Conservation (phyloP, 1,284 basidiomycete species). For the Gymnopus androsaceus region DNA sequence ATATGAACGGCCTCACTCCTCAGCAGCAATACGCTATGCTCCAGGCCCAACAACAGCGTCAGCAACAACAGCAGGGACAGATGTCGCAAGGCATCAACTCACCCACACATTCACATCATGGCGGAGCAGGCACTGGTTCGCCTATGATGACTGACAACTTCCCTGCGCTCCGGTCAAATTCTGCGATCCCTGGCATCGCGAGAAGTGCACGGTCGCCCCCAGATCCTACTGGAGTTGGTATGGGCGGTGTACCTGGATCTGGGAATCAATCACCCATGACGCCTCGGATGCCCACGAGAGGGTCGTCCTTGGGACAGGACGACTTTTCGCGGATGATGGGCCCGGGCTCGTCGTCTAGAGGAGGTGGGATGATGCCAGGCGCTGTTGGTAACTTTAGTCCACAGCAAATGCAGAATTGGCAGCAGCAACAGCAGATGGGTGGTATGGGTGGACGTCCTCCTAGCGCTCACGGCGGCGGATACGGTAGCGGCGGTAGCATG, state of each 20-base stretch:
- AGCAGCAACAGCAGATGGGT: constrained; percentile 25
- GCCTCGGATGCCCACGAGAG: constrained; percentile 41
- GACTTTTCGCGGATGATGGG: constrained; percentile 54
- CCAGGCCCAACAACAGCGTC: constrained; percentile 26
- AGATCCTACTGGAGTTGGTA: constrained; percentile 32
- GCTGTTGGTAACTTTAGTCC: constrained; percentile 12
- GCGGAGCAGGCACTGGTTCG: constrained; percentile 7
- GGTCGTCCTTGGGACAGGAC: constrained; percentile 40
- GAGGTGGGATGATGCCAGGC: constrained; percentile 25
- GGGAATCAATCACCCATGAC: constrained; percentile 55
- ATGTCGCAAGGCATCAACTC: constrained; percentile 27
- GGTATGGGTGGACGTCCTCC: constrained; percentile 10
- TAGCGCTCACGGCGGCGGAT: constrained; percentile 14
- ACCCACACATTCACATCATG: neutral
- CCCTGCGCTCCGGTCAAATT: constrained; percentile 52
- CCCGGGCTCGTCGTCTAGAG: constrained; percentile 31
- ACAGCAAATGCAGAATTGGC: constrained; percentile 28
- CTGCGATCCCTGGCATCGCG: constrained; percentile 68
- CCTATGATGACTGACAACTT: constrained; percentile 31
- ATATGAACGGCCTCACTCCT: constrained; percentile 30
- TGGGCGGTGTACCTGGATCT: neutral
- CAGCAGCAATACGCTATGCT: constrained; percentile 37
- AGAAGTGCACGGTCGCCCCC: constrained; percentile 70
- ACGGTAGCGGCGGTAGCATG: constrained; percentile 13
- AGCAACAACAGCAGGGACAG: constrained; percentile 35